A percentile compares a stretch with the other conserved stretches of the same genome.
These are phyloP conservation scores for Meira miltonrushii DNA, from an alignment of 1,284 basidiomycete genomes.

Conservation along the genomic window DNA sequence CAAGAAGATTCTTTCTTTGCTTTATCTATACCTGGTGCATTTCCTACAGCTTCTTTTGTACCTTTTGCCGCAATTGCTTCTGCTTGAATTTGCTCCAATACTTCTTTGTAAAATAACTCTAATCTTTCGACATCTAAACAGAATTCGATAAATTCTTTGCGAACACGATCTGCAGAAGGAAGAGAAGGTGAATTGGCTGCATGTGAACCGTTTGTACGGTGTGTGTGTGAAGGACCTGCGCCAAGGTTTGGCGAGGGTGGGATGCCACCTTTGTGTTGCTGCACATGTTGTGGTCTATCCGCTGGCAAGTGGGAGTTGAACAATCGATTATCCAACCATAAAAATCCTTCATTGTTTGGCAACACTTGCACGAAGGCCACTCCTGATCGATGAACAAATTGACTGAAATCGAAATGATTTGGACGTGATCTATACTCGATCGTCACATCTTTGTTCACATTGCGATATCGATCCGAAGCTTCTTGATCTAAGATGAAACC, in stretches of 20 bases:
- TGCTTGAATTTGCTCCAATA: constrained; percentile 6
- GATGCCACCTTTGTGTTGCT: constrained; percentile 3
- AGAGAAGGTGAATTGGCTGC: neutral
- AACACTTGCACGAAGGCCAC: constrained; percentile 50
- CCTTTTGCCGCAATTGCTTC: neutral
- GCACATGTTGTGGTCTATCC: constrained; percentile 2
- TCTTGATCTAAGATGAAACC: constrained; percentile 52
- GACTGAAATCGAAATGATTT: constrained; percentile 43
- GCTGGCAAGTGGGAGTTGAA: constrained; percentile 14
- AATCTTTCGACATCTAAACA: constrained; percentile 33
- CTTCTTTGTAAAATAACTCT: constrained; percentile 32
- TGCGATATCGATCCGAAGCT: constrained; percentile 28
- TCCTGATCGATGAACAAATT: constrained; percentile 48
- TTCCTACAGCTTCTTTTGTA: neutral
- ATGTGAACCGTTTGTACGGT: neutral
- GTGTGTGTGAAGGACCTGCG: neutral
- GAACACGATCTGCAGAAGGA: constrained; percentile 31
- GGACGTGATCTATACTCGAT: constrained; percentile 47
- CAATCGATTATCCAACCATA: constrained; percentile 50
- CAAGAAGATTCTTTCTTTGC: neutral
- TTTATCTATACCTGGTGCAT: neutral
- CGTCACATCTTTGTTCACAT: constrained; percentile 23
- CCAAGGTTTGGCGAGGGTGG: neutral
- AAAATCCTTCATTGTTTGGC: constrained; percentile 41
- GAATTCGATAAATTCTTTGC: constrained; percentile 34